These are phyloP conservation scores for Aspergillus sp. DNA, from an alignment of 2,329 filamentous ascomycete genomes.

Conservation along the genomic window DNA sequence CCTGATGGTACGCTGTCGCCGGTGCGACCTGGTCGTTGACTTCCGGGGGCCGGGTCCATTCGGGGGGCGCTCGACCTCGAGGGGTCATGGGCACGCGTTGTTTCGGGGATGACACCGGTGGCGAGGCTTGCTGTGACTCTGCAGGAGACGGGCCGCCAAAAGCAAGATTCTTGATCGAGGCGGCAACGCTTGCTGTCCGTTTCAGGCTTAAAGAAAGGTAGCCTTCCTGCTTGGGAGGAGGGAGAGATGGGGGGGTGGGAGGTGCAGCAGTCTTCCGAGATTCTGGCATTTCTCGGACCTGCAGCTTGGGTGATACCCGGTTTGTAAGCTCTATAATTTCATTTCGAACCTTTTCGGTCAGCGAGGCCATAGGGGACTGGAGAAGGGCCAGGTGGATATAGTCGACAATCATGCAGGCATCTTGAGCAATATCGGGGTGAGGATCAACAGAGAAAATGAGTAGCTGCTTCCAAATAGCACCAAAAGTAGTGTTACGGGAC, in stretches of 20 bases:
- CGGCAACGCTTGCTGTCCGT: conserved; percentile 64
- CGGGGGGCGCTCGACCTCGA: conserved; percentile 53
- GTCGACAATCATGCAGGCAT: conserved; percentile 82
- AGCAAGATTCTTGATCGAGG: conserved; percentile 62
- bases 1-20: conserved; percentile 70
- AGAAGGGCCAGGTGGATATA: conserved; percentile 76
- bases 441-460: conserved; percentile 90
- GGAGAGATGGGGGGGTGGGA: conserved; percentile 49
- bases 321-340: conserved; percentile 51
- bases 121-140: conserved; percentile 25
- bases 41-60: conserved; percentile 68
- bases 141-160: conserved; percentile 47
- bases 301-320: conserved; percentile 40
- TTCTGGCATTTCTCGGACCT: conserved; percentile 31
- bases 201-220: conserved; percentile 62
- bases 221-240: conserved; percentile 55
- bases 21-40: conserved; percentile 68
- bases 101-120: conserved; percentile 29
- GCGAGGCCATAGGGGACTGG: conserved; percentile 69
- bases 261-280: conserved; percentile 38
- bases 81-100: conserved; percentile 41
- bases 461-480: conserved; percentile 90
- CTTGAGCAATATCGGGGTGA: conserved; percentile 85
- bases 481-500: conserved; percentile 86
- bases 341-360: conserved; percentile 70